Evolutionary conservation across 148 eudicot species (phyloP), one percentile per base, ranked within the genome.

Genomic region (Dysphania ambrosioides): DNA sequence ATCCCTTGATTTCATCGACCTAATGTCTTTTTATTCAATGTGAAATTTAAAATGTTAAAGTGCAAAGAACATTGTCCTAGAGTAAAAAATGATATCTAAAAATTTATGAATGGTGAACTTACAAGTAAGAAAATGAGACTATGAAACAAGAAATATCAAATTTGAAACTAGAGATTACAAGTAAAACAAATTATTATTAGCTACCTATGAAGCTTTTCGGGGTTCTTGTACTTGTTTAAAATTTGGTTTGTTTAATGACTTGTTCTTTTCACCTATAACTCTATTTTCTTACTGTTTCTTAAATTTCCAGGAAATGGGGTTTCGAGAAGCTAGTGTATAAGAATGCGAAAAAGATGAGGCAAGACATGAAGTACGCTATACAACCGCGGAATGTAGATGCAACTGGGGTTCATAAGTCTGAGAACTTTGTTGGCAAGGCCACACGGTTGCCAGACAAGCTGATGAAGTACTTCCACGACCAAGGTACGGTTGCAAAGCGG

Each of bases 291-390:
- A 1, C 11, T 8, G 24, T 21, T 59, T 2, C 13, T 10, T 1
- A 26, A 8, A 63, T 42, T 61, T 57, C n/a, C n/a, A 80, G 97
- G 82, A 85, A 86, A 77, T 91, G 97, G 97, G 97, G 89, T 58
- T 83, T 91, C n/a, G 97, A 91, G 83, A 91, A 91, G 86, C 87
- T 91, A 31, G 93, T 89, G 34, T 91, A 86, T 82, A 74, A 71
- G 31, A 89, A 91, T 12, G 80, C 77, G 41, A 84, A 83, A 77
- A 82, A 68, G 74, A 87, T 83, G 8, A 81, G 97, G 58, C 84
- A 90, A 66, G 90, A 91, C 68, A 74, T 89, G 1, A 91, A 91
- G 61, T 91, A 91, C 64, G 97, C 92, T 0, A 68, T 89, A 27
- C 97, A 88, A 56, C 93, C 93, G 18, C 79, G 90, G 0, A 80